Evolutionary conservation across 75 land plant species (phyloP).

Genomic region (Selaginella moellendorffii): DNA sequence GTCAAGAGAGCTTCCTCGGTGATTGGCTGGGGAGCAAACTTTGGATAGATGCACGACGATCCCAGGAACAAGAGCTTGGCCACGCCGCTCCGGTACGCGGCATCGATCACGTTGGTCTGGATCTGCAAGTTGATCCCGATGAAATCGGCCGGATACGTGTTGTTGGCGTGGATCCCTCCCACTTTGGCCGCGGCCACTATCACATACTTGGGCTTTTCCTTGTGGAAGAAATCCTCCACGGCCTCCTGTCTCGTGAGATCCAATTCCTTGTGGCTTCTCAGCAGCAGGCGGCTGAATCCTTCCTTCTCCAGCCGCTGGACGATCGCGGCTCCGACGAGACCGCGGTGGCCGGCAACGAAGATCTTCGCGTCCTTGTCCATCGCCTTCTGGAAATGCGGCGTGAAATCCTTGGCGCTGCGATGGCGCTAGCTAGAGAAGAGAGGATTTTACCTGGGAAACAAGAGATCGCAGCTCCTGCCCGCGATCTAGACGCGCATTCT

Average conservation of each 20-base stretch:
- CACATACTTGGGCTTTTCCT: constrained; percentile 57
- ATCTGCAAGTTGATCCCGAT: constrained; percentile 81
- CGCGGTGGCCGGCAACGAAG: constrained; percentile 89
- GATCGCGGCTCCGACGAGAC: constrained; percentile 87
- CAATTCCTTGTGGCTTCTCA: constrained; percentile 65
- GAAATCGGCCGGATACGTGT: constrained; percentile 94
- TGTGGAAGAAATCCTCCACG: constrained; percentile 67
- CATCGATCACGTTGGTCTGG: constrained; percentile 91
- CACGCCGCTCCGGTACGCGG: constrained; percentile 52
- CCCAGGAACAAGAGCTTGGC: constrained; percentile 80
- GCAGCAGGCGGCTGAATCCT: constrained; percentile 56
- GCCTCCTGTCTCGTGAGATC: constrained; percentile 80
- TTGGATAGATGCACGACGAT: constrained; percentile 97
- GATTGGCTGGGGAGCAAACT: constrained; percentile 88
- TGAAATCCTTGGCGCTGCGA: too few species aligned
- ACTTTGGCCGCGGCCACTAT: constrained; percentile 94
- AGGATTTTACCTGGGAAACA: too few species aligned
- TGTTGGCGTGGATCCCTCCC: constrained; percentile 96
- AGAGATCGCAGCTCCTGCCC: too few species aligned
- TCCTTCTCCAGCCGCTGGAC: constrained; percentile 46
- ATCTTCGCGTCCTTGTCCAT: constrained; percentile 57
- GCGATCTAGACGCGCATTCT: too few species aligned
- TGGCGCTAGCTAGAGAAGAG: too few species aligned
- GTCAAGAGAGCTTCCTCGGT: constrained; percentile 65
- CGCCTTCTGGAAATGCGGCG: too few species aligned